These are phyloP conservation scores for Myxozyma geophila DNA, from an alignment of 805 yeast genomes.

Conservation along the genomic window DNA sequence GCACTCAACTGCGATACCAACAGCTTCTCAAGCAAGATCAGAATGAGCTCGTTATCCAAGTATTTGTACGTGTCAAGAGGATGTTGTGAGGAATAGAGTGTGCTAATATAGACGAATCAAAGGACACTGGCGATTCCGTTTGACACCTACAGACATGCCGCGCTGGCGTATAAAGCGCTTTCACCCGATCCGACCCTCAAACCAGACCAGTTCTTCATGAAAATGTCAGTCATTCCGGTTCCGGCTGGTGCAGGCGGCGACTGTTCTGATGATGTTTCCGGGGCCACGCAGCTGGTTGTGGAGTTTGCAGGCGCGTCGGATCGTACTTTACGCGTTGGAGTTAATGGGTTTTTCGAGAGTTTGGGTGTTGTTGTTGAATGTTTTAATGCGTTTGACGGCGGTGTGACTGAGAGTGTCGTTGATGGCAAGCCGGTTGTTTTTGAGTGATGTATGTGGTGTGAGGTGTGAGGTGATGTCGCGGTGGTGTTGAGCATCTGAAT, in stretches of 20 bases:
- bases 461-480: too few species aligned
- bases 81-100: neutral
- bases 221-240: conserved; percentile 44
- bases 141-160: conserved; percentile 60
- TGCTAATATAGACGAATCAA: conserved; percentile 36
- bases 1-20: too few species aligned
- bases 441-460: neutral
- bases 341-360: conserved; percentile 77
- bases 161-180: conserved; percentile 63
- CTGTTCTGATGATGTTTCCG: conserved; percentile 39
- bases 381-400: conserved; percentile 67
- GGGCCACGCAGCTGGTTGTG: conserved; percentile 48
- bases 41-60: neutral
- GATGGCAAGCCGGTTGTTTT: conserved; percentile 12
- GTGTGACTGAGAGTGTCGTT: conserved; percentile 26
- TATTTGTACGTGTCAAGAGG: neutral
- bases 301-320: conserved; percentile 67
- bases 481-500: too few species aligned
- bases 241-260: neutral
- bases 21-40: neutral
- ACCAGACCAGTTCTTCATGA: conserved; percentile 63
- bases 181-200: conserved; percentile 82
- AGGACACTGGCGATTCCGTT: conserved; percentile 66
- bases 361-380: conserved; percentile 79
- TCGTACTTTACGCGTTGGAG: conserved; percentile 80